Base-by-base conservation (phyloP, 345 rosid species). In the Euclidium syriacum region DNA sequence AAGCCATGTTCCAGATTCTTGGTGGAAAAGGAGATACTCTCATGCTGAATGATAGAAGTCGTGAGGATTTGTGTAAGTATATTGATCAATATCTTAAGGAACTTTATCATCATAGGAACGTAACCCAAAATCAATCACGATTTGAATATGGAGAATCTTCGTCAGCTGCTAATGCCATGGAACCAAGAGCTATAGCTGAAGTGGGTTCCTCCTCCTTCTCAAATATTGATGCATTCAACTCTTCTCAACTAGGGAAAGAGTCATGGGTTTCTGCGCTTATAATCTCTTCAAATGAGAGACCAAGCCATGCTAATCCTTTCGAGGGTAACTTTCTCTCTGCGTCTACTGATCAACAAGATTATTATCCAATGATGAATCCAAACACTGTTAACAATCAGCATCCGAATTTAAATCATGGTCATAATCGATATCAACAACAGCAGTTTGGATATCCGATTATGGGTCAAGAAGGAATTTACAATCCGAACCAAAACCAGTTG, bases 121-220 rank as follows among this genome's bases (percentile, higher is more conserved):
- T 0, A 4, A 19, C 7, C 11, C 9, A 27, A 19, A 26, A 5
- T 0, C 25, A 24, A 3, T 3, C 30, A 0, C 51, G 3, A 7
- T 2, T 22, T 54, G 43, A 46, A 15, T 8, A 25, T 43, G 73
- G 68, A 11, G 68, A 38, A 36, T 36, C 68, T 15, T 70, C 74
- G 11, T 39, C 41, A 62, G 55, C 49, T 53, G 11, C 50, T 10
- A 24, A 26, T 35, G 55, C 4, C 19, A 34, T 34, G 23, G 18
- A 17, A 34, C 61, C 49, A 19, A 3, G 24, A 43, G 11, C 49
- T 34, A 10, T n/a, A 10, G 17, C 20, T 51, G 67, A 68, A 52
- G 32, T 42, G 17, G 47, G 62, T 52, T 43, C 67, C 6, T 18
- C 36, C 1, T 34, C 53, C 4, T 26, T 27, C 9, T 32, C 35